phyloP scores from a whole-genome alignment of 129 eudicot genomes.

The Ambrosia trifida region DNA sequence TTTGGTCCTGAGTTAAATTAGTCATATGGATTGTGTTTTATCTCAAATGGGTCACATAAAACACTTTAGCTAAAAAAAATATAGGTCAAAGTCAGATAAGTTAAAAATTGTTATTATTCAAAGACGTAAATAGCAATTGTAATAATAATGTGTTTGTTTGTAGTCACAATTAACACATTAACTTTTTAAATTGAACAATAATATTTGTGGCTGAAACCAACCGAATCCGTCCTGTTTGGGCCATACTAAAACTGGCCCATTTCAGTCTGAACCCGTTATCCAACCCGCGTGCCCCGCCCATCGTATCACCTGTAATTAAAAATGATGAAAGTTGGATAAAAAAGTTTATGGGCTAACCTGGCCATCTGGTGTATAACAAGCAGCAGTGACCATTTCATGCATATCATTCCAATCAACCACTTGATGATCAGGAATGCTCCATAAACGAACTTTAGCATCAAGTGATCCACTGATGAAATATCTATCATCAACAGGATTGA shows the following conservation, averaged over 20 bases:
- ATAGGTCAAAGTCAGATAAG: background rate
- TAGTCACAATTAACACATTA: background rate
- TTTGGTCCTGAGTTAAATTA: too few species aligned
- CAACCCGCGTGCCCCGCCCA: background rate
- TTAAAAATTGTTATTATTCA: background rate
- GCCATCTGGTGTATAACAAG: conserved; percentile 98
- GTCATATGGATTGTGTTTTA: background rate
- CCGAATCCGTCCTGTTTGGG: background rate
- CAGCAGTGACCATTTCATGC: conserved; percentile 99
- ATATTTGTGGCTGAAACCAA: conserved; percentile 8
- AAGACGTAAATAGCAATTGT: background rate
- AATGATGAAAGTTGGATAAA: conserved; percentile 14
- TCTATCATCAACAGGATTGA: conserved; percentile 92
- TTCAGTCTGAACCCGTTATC: background rate
- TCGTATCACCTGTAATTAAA: background rate
- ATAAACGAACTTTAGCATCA: conserved; percentile 94
- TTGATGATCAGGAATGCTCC: conserved; percentile 96
- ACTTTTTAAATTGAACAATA: background rate
- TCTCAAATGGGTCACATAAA: background rate
- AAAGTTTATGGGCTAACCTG: conserved; percentile 55
- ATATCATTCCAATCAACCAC: conserved; percentile 99
- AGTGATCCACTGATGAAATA: conserved; percentile 99
- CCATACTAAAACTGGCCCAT: background rate
- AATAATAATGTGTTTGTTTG: background rate
- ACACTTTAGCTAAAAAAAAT: background rate